These are phyloP conservation scores for Liriodendron chinense DNA, from an alignment of 164 flowering plant genomes.

Conservation along the genomic window DNA sequence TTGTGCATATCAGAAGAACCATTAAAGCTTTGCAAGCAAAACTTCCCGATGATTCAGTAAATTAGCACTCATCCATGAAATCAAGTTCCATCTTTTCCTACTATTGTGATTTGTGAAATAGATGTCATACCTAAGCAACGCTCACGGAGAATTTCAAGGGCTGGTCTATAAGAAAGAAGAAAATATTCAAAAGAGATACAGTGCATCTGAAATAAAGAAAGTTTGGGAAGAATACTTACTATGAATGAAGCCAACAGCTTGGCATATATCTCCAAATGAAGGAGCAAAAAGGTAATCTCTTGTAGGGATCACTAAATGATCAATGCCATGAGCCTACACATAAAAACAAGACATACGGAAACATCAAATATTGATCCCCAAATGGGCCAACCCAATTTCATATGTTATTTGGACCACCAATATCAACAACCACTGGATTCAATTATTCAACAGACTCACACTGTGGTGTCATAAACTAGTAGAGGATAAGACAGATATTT, in stretches of 20 bases:
- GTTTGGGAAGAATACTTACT: conserved; percentile 35
- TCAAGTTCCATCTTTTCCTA: not conserved
- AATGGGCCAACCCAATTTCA: not conserved
- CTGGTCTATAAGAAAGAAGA: not conserved
- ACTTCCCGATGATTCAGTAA: too few species aligned
- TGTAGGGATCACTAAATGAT: conserved; percentile 85
- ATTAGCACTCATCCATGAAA: too few species aligned
- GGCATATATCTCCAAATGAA: conserved; percentile 51
- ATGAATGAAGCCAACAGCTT: conserved; percentile 80
- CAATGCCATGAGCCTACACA: conserved; percentile 61
- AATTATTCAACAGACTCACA: not conserved
- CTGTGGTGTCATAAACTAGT: not conserved
- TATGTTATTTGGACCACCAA: not conserved
- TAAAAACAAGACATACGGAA: not conserved
- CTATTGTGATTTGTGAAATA: not conserved
- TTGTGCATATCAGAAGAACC: too few species aligned
- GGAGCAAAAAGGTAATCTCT: conserved; percentile 97
- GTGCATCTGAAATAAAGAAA: not conserved
- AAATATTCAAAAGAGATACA: not conserved
- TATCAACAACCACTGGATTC: not conserved
- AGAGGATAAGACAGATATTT: not conserved
- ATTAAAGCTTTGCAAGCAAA: too few species aligned
- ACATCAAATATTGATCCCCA: not conserved
- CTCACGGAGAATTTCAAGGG: not conserved
- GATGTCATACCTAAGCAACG: not conserved